A percentile compares a stretch with the other conserved stretches of the same genome.
Conservation (phyloP, 306 rosid genomes). For the Herpetospermum pedunculosum region DNA sequence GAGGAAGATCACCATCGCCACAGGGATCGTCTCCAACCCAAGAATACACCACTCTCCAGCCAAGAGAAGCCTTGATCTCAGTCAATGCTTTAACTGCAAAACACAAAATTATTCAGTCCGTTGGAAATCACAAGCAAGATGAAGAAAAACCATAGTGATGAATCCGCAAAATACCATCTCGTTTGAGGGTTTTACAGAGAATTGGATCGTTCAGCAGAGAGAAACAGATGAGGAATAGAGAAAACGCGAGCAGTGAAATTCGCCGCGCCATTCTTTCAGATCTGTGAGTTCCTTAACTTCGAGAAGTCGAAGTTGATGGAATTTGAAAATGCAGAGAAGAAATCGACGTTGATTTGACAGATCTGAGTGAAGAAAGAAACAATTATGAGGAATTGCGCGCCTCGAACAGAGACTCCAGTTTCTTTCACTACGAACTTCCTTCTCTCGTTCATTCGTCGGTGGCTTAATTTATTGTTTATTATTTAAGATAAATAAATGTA, state of each 20-base stretch:
- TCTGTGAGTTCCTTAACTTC: constrained; percentile 4
- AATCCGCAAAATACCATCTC: constrained; percentile 52
- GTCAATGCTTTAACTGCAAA: constrained; percentile 84
- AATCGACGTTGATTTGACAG: not conserved
- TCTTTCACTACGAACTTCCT: not conserved
- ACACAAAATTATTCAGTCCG: not conserved
- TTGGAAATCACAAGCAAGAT: not conserved
- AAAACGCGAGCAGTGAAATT: constrained; percentile 21
- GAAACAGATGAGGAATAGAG: constrained; percentile 22
- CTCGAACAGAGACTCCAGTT: not conserved
- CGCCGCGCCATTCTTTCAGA: constrained; percentile 36
- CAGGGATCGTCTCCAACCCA: constrained; percentile 99
- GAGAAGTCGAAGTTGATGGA: not conserved
- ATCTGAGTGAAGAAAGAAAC: not conserved
- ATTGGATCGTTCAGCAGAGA: constrained; percentile 30
- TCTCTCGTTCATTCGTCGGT: not conserved
- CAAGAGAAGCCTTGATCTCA: constrained; percentile 96
- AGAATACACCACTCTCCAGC: constrained; percentile 98
- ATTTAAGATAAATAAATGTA: not conserved
- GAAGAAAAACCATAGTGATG: not conserved
- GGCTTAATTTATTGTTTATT: not conserved
- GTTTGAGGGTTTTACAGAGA: constrained; percentile 82
- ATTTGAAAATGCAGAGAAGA: not conserved
- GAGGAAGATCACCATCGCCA: constrained; percentile 92
- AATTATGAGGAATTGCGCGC: not conserved